phyloP scores from a whole-genome alignment of 1,284 basidiomycete species.

The Rhodotorula glutinis region DNA sequence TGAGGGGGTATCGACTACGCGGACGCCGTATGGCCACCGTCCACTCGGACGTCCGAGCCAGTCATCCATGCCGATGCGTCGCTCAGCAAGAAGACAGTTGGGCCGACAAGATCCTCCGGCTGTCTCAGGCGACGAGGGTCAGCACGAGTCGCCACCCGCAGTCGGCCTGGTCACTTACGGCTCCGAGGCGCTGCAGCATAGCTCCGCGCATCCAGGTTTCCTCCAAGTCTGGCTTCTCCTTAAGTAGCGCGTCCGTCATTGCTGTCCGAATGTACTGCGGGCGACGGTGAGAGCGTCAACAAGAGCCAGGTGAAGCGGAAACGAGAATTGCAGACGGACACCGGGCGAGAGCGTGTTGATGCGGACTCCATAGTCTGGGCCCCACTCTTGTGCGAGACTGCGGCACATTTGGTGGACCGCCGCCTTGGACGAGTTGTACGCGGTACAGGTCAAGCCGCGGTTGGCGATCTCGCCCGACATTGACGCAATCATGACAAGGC shows the following conservation, averaged over 20 bases:
- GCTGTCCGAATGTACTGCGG: slow-evolving; percentile 61
- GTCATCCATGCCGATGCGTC: slow-evolving; percentile 5
- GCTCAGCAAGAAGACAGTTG: slow-evolving; percentile 1
- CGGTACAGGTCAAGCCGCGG: slow-evolving; percentile 55
- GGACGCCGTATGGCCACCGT: slow-evolving; percentile 2
- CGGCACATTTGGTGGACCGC: slow-evolving; percentile 76
- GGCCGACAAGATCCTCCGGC: slow-evolving; percentile 8
- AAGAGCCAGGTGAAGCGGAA: neutral
- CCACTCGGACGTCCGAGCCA: neutral
- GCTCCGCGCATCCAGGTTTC: slow-evolving; percentile 40
- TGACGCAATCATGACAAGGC: slow-evolving; percentile 76
- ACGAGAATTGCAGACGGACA: neutral
- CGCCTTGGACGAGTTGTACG: slow-evolving; percentile 74
- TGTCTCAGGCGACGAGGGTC: neutral
- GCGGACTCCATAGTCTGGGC: slow-evolving; percentile 60
- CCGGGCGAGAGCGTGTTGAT: slow-evolving; percentile 74
- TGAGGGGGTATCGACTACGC: neutral
- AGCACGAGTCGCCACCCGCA: too few species aligned
- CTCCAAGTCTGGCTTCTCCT: slow-evolving; percentile 42
- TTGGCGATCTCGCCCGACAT: slow-evolving; percentile 85
- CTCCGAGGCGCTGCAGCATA: slow-evolving; percentile 1
- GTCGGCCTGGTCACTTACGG: neutral
- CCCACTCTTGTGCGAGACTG: slow-evolving; percentile 79
- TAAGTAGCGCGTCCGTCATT: slow-evolving; percentile 44
- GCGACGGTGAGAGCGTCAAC: neutral